Evolutionary conservation across 1,139 yeast genomes (phyloP), one percentile per base, ranked within the genome.

Genomic region (Magnusiomyces tetraspermus): DNA sequence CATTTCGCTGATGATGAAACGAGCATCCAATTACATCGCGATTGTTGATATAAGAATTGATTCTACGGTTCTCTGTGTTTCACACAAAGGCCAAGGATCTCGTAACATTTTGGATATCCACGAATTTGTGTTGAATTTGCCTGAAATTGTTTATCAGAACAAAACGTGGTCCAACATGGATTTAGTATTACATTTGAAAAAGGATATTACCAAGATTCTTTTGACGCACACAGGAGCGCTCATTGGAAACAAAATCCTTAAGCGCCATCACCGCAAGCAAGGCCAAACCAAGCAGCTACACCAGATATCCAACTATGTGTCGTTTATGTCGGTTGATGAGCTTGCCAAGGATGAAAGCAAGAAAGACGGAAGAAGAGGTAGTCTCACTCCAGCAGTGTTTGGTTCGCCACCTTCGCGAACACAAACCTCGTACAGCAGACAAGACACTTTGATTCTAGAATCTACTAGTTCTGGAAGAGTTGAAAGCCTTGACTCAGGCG

Each of bases 151-250:
- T 55, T 85, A 85, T 63, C 67, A 66, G 47, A 78, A 87, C 66
- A 82, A 81, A 69, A 71, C 87, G 31, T 86, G 96, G 94, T 81
- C 95, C 1, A 79, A 79, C 50, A 79, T 84, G 58, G 97, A 89
- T 56, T 73, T 88, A 48, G 76, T 83, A 31, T 68, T 78, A 53
- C 76, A 80, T 44, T 64, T 88, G 51, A 79, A 82, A 63, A 83
- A 80, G 58, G 69, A 85, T 62, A 73, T 89, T 31, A 74, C 85
- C 52, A 80, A 78, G 65, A 74, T 82, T 21, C 79, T 89, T 40
- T 69, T 89, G 51, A 78, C 76, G 49, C 95, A 89, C 62, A 75
- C 94, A 1, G 96, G 96, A 4, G 80, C 84, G 58, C 78, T 90
- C 55, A 73, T 89, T 53, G 85, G 88, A 38, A 89, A 88, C 68